These are phyloP conservation scores for Tetrapisispora nanseiensis DNA, from an alignment of 805 yeast species.

Conservation along the genomic window DNA sequence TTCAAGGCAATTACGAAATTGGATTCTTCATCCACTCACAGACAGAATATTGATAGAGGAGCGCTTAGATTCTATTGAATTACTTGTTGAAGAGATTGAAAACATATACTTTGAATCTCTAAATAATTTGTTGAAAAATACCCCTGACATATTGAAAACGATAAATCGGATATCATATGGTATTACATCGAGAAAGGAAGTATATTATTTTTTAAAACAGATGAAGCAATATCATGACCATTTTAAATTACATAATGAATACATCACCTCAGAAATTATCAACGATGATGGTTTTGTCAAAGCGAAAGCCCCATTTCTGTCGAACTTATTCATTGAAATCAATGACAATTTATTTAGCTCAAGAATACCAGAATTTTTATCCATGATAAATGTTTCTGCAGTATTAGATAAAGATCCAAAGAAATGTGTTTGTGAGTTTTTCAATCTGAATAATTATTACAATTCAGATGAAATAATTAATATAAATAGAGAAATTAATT, in stretches of 20 bases:
- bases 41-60: slow-evolving; percentile 43
- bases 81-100: slow-evolving; percentile 32
- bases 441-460: slow-evolving; percentile 30
- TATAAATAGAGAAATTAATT: slow-evolving; percentile 32
- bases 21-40: slow-evolving; percentile 70
- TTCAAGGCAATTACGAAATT: slow-evolving; percentile 47
- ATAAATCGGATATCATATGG: slow-evolving; percentile 52
- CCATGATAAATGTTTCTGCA: slow-evolving; percentile 46
- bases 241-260: slow-evolving; percentile 24
- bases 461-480: slow-evolving; percentile 34
- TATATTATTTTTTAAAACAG: slow-evolving; percentile 43
- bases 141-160: slow-evolving; percentile 51
- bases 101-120: slow-evolving; percentile 32
- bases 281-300: slow-evolving; percentile 9
- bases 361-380: slow-evolving; percentile 30
- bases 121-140: slow-evolving; percentile 26
- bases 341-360: slow-evolving; percentile 27
- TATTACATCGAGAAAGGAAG: slow-evolving; percentile 48
- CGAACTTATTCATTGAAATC: slow-evolving; percentile 32
- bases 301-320: slow-evolving; percentile 29
- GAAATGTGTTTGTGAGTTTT: slow-evolving; percentile 37
- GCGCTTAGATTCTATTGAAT: slow-evolving; percentile 54
- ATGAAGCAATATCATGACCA: slow-evolving; percentile 32
- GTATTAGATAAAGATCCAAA: slow-evolving; percentile 39
- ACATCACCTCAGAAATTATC: slow-evolving; percentile 22